Evolutionary conservation across 1,284 basidiomycete species (phyloP), one percentile per base, ranked within the genome.

Genomic region (Boletus semigastroideus): DNA sequence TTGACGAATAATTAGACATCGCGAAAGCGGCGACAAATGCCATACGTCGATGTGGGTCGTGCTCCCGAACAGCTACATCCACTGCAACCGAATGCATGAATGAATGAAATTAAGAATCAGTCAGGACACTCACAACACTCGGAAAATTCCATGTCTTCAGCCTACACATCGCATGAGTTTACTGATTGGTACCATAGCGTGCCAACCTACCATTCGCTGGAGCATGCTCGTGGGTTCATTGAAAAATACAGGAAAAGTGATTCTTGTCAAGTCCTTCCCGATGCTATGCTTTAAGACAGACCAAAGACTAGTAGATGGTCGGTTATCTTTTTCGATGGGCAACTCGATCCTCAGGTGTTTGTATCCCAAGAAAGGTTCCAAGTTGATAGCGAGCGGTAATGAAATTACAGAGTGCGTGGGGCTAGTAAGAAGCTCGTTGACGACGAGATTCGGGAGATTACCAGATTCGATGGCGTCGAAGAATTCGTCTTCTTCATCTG

Each of bases 151-250:
- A 95, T 94, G 71, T 95, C 93, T 70, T 95, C 92, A 13, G 91
- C 87, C 86, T 85, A 54, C 20, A 45, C 28, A 48, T 20, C n/a
- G 17, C 31, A 41, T 51, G 27, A 58, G 43, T 55, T 49, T 36
- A 41, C 5, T 17, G 19, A 47, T 25, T 53, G 31, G 13, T 4
- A 3, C 5, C 42, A 48, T 25, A 2, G 13, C 16, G 42, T 20
- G 9, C 19, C 9, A 9, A 65, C 78, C 57, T 60, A 82, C 85
- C 86, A 89, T 91, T 41, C 88, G 74, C 70, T 91, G 88, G 58
- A 98, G 71, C 96, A 99, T 98, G 60, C 92, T 95, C 41, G 92
- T 95, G 36, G 92, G 92, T 69, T 96, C 93, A 71, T 98, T 99
- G 73, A 98, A 98, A 71, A 87, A 92, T 46, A 98, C 94, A 1